Evolutionary conservation across 768 basidiomycete species (phyloP).

Genomic region (Leucocoprinus sp.): DNA sequence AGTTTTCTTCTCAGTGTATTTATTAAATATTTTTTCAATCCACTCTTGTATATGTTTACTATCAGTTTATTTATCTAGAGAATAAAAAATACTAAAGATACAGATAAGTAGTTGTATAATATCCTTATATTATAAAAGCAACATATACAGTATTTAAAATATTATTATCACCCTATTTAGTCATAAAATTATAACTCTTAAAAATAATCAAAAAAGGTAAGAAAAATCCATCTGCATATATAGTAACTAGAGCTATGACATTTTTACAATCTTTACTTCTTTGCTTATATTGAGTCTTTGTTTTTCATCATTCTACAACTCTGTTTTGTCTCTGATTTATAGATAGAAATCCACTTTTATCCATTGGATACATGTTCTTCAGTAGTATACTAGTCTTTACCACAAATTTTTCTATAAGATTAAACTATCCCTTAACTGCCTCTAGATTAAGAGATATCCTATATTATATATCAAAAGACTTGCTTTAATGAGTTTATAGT

Average conservation of each 20-base stretch:
- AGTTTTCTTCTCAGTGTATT: constrained; percentile 24
- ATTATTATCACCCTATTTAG: constrained; percentile 28
- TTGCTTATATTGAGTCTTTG: constrained; percentile 24
- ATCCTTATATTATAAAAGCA: background rate
- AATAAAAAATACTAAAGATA: constrained; percentile 18
- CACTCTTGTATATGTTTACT: constrained; percentile 17
- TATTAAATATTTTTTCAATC: constrained; percentile 24
- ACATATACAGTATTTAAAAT: constrained; percentile 22
- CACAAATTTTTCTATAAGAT: constrained; percentile 20
- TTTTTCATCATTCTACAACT: constrained; percentile 21
- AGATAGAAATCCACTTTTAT: constrained; percentile 27
- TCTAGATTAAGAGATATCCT: constrained; percentile 22
- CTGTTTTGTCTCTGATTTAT: constrained; percentile 18
- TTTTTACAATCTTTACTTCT: constrained; percentile 25
- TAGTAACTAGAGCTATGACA: constrained; percentile 28
- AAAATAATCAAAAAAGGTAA: constrained; percentile 27
- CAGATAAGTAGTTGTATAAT: background rate
- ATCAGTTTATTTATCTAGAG: constrained; percentile 28
- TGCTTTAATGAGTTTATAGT: no score
- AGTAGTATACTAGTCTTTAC: constrained; percentile 16
- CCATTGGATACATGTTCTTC: constrained; percentile 27
- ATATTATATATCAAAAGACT: no score
- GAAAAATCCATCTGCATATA: constrained; percentile 30
- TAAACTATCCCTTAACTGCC: constrained; percentile 24
- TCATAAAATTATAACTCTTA: constrained; percentile 26